Conservation (phyloP, 1,284 basidiomycete species). For the Heterobasidion occidentale region DNA sequence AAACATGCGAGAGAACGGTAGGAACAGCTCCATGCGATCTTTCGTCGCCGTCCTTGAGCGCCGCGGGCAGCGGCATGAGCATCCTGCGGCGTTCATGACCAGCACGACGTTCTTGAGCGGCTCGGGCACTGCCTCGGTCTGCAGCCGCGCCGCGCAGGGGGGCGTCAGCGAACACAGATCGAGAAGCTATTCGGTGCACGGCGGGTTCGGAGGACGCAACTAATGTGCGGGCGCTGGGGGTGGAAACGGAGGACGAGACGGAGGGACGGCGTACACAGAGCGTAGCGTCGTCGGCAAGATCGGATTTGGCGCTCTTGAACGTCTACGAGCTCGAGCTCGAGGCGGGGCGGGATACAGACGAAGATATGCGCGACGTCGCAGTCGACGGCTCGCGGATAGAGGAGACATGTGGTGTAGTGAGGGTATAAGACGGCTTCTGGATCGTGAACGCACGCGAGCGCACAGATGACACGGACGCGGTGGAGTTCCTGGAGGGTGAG, state of each 20-base stretch:
- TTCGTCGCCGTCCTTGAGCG: slow-evolving; percentile 57
- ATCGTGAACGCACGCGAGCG: slow-evolving; percentile 33
- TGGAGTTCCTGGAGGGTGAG: slow-evolving; percentile 8
- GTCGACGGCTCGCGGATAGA: slow-evolving; percentile 16
- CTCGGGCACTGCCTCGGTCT: slow-evolving; percentile 94
- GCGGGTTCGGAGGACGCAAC: slow-evolving; percentile 22
- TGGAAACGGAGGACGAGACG: slow-evolving; percentile 11
- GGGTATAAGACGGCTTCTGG: slow-evolving; percentile 18
- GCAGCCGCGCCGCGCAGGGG: neutral
- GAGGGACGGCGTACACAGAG: slow-evolving; percentile 7
- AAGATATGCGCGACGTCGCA: slow-evolving; percentile 29
- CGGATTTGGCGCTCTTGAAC: slow-evolving; percentile 50
- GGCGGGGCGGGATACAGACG: slow-evolving; percentile 31
- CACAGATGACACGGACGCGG: slow-evolving; percentile 16
- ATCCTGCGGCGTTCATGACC: slow-evolving; percentile 89
- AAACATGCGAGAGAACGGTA: slow-evolving; percentile 85
- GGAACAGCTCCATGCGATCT: slow-evolving; percentile 80
- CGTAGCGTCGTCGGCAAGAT: slow-evolving; percentile 12
- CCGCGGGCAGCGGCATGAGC: slow-evolving; percentile 50
- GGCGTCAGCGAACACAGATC: neutral
- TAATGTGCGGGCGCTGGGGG: slow-evolving; percentile 10
- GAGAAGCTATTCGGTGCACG: slow-evolving; percentile 6
- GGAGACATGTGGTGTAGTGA: slow-evolving; percentile 10
- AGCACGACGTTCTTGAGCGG: slow-evolving; percentile 95
- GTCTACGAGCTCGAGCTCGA: slow-evolving; percentile 42